phyloP scores from a whole-genome alignment of 768 basidiomycete species.

The Lactarius psammicola region DNA sequence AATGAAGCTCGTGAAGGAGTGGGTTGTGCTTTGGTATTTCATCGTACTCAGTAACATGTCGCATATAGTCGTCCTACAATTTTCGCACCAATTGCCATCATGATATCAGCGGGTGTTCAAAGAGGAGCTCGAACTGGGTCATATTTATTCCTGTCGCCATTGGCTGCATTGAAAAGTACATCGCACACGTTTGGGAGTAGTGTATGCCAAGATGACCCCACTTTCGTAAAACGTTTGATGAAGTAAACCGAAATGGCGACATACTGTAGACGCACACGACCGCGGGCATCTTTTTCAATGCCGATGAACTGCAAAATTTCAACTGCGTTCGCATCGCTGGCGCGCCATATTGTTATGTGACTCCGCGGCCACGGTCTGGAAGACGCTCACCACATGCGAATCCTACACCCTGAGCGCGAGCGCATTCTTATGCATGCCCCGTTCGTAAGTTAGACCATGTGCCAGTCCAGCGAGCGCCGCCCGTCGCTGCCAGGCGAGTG shows the following conservation, averaged over 20 bases:
- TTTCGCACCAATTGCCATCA: too few relatives aligned
- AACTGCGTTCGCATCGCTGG: neutral
- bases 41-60: too few relatives aligned
- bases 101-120: too few relatives aligned
- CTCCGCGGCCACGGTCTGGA: conserved; percentile 71
- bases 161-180: too few relatives aligned
- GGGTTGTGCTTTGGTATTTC: too few relatives aligned
- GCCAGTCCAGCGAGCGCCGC: conserved; percentile 34
- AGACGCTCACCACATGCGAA: conserved; percentile 43
- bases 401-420: conserved; percentile 53
- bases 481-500: conserved; percentile 6
- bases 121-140: too few relatives aligned
- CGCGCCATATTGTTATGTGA: conserved; percentile 41
- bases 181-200: too few relatives aligned
- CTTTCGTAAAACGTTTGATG: too few relatives aligned
- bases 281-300: neutral
- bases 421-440: conserved; percentile 64
- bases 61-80: too few relatives aligned
- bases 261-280: neutral
- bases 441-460: conserved; percentile 33
- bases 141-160: too few relatives aligned
- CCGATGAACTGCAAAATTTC: neutral
- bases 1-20: too few relatives aligned
- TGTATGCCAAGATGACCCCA: too few relatives aligned
- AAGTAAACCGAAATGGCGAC: neutral